Evolutionary conservation across 2,329 filamentous ascomycete genomes (phyloP), one percentile per base, ranked within the genome.

Genomic region (Alternaria incomplexa): DNA sequence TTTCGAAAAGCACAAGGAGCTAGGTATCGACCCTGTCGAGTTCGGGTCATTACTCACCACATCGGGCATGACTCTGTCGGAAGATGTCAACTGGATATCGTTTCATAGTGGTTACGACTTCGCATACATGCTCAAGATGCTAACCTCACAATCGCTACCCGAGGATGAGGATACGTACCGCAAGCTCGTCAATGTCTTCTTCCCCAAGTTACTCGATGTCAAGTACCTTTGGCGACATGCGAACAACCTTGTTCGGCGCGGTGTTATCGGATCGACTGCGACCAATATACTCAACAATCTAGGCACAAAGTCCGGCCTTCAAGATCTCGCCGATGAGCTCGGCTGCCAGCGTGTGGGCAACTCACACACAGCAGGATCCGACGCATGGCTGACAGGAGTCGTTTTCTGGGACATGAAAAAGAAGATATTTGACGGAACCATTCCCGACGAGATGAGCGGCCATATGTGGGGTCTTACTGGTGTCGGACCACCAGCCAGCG

Each of bases 21-120:
- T 96, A 70, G 96, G 96, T 43, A 98, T 99, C 74, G 92, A 97
- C 67, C 93, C 93, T 1, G 87, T 90, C 65, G 90, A 93, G 57
- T 99, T 99, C 76, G 96, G 94, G 5, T 89, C 94, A 2, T 85
- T 97, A 26, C 86, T 99, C 65, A 97, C 97, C 60, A 94, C 92
- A 52, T 98, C 96, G 2, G 96, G 96, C 9, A 86, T 99, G 48
- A 93, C 96, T 12, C 91, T 96, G 73, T 89, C 92, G 68, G 90
- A 96, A 43, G 90, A 96, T 61, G 92, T 97, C 58, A 91, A 93
- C 78, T 99, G 96, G 96, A 92, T 99, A 67, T 97, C 93, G 5
- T 98, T 98, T 82, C 96, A 99, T 80, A 96, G 93, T 26, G 96
- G 95, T 64, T 99, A 99, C 81, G 96, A 99, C 83, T 98, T 99